Base-by-base conservation (phyloP, 2,329 filamentous ascomycete species). In the Nannizziopsis barbatae region DNA sequence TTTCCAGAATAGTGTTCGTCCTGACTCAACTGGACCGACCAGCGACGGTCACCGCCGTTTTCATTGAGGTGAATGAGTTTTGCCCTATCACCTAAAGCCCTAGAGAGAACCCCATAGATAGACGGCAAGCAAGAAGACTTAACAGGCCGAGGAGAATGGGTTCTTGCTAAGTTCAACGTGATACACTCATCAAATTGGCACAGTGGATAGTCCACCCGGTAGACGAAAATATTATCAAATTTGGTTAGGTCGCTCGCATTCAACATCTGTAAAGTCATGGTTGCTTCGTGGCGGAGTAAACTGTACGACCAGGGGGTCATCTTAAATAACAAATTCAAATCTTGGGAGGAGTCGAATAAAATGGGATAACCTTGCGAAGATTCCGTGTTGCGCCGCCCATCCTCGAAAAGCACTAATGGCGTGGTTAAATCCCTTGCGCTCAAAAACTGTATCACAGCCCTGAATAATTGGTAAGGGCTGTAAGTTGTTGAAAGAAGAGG, bases 401-500 rank as follows among this genome's bases (percentile, higher is more conserved):
- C 52, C 35, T 55, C 62, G 31, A 64, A 53, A 50, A 79, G 58
- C 53, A 72, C 52, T 60, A 82, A 74, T 0, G 84, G 80, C 55
- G 78, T 84, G 57, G 78, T 82, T 47, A 95, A 71, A 58, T 95
- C 82, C 33, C 78, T 82, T 1, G 78, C 76, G 1, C 84, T 80
- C 14, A 98, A 71, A 56, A 90, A 92, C 61, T 95, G 90, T n/a
- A 98, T 71, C 1, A 83, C 81, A 2, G 87, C 89, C 66, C 95
- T 96, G 75, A 98, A 95, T 39, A 96, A 75, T 65, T 96, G 90
- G 18, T 90, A 92, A 65, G 84, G 84, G 69, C 84, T 95, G 58
- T 95, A 84, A 6, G 86, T 86, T 4, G 79, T 74, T 5, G 88
- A 87, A 12, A 96, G 73, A 5, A 86, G 69, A 1, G 83, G 75